A percentile compares a stretch with the other conserved stretches of the same genome.
phyloP scores from a whole-genome alignment of 768 basidiomycete genomes.

The Fomitopsis serialis region DNA sequence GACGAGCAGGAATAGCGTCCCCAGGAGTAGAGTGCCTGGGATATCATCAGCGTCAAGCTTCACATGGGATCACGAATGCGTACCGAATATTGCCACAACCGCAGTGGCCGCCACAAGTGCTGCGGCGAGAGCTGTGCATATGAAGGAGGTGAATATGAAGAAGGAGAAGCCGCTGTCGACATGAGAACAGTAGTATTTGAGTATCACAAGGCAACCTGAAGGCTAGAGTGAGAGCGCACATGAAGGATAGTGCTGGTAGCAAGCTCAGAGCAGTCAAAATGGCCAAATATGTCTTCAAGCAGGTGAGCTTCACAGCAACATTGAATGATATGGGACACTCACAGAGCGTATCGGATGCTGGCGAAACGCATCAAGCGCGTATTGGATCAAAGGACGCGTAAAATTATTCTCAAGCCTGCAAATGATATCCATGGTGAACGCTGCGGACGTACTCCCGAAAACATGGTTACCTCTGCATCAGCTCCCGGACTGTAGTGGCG shows the following conservation, averaged over 20 bases:
- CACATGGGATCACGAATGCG: background rate
- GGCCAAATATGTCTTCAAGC: background rate
- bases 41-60: background rate
- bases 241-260: background rate
- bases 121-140: background rate
- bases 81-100: background rate
- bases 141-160: background rate
- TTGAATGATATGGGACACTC: background rate
- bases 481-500: background rate
- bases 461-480: background rate
- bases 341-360: background rate
- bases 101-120: background rate
- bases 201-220: background rate
- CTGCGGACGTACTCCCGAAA: background rate
- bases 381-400: background rate
- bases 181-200: background rate
- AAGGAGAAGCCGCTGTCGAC: background rate
- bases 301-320: background rate
- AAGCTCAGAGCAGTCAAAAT: background rate
- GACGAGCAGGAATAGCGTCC: background rate
- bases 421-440: background rate
- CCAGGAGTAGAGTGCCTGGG: background rate
- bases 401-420: background rate
- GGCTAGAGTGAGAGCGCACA: background rate
- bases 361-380: background rate